These are phyloP conservation scores for Tricladium varicosporioides DNA, from an alignment of 2,329 filamentous ascomycete genomes.

Conservation along the genomic window DNA sequence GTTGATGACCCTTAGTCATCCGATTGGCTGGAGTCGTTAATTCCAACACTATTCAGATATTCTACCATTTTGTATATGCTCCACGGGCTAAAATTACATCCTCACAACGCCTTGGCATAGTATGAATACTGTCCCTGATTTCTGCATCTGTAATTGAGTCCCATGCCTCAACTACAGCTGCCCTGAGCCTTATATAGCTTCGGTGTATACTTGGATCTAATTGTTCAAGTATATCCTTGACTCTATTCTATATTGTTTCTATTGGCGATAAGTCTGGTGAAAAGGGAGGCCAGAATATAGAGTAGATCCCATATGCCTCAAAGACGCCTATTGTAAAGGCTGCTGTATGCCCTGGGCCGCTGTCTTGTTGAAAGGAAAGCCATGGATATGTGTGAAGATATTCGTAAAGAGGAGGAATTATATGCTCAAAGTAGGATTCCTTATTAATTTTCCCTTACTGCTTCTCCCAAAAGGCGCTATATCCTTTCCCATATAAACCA, in stretches of 20 bases:
- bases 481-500: no score
- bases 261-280: conserved; percentile 5
- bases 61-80: neutral
- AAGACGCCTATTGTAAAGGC: no score
- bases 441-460: no score
- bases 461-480: no score
- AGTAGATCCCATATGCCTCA: no score
- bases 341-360: no score
- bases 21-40: no score
- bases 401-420: no score
- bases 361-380: no score
- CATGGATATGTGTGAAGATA: no score
- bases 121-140: conserved; percentile 1
- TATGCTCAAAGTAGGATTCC: no score
- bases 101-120: neutral
- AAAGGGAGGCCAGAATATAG: conserved; percentile 9
- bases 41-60: neutral
- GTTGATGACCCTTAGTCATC: no score
- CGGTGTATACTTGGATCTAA: conserved; percentile 1
- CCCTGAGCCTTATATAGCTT: neutral
- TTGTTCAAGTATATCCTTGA: conserved; percentile 11
- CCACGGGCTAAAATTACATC: neutral
- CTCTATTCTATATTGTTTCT: neutral
- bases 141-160: conserved; percentile 1
- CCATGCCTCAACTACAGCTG: neutral